Evolutionary conservation across 495 filamentous ascomycete species (phyloP).

Genomic region (Bombardia bombarda): DNA sequence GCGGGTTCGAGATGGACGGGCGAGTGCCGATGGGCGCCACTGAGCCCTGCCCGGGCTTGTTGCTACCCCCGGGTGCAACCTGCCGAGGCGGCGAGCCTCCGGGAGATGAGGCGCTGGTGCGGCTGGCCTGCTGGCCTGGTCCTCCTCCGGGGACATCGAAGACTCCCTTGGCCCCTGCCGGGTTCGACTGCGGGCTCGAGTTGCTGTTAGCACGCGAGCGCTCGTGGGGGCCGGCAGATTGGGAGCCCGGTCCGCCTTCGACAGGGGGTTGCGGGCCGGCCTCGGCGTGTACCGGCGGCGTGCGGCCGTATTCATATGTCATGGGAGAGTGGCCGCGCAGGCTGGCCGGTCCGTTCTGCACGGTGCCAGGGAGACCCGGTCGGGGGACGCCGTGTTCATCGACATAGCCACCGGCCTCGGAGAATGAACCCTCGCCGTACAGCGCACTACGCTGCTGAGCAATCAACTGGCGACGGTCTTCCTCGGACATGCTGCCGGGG

Average conservation of each 20-base stretch:
- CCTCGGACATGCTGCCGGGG: conserved; percentile 83
- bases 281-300: conserved; percentile 30
- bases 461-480: conserved; percentile 92
- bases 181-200: conserved; percentile 62
- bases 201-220: conserved; percentile 81
- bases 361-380: conserved; percentile 38
- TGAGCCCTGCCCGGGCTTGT: conserved; percentile 38
- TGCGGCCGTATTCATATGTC: conserved; percentile 39
- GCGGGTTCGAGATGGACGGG: conserved; percentile 47
- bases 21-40: conserved; percentile 94
- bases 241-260: conserved; percentile 29
- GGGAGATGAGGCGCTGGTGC: conserved; percentile 85
- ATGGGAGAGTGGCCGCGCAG: conserved; percentile 52
- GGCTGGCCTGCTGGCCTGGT: conserved; percentile 71
- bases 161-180: conserved; percentile 55
- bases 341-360: conserved; percentile 32
- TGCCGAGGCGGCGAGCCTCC: conserved; percentile 78
- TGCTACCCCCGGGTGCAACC: conserved; percentile 34
- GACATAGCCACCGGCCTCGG: conserved; percentile 49
- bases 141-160: conserved; percentile 56
- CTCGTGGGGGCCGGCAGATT: conserved; percentile 46
- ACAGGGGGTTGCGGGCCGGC: conserved; percentile 44
- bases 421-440: conserved; percentile 69
- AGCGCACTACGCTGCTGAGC: conserved; percentile 88
- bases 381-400: conserved; percentile 56